phyloP scores from a whole-genome alignment of 495 filamentous ascomycete genomes.

The Cryomyces antarcticus region DNA sequence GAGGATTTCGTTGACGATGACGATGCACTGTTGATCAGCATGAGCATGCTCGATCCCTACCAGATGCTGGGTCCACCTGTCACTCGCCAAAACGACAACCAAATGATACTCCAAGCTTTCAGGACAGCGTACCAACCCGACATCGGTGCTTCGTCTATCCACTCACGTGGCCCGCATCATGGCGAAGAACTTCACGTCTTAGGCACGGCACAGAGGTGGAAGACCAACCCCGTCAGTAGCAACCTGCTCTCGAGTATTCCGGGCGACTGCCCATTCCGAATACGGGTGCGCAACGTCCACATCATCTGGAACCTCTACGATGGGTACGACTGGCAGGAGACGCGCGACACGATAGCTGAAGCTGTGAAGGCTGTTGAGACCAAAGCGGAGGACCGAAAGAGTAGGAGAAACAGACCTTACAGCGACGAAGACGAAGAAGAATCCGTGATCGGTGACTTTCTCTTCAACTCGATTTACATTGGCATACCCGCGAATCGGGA shows the following conservation, averaged over 20 bases:
- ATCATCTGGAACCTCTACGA: constrained; percentile 97
- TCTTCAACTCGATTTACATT: constrained; percentile 98
- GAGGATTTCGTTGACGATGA: neutral
- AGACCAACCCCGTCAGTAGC: constrained; percentile 15
- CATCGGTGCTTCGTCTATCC: neutral
- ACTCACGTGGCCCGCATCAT: neutral
- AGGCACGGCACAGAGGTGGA: constrained; percentile 38
- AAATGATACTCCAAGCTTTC: neutral
- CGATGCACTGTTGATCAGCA: neutral
- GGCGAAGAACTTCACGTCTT: constrained; percentile 10
- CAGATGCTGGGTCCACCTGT: neutral
- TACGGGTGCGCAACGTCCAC: constrained; percentile 69
- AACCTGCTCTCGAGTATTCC: too few species aligned
- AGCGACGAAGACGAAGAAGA: constrained; percentile 53
- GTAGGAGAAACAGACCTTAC: constrained; percentile 27
- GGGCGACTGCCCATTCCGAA: constrained; percentile 46
- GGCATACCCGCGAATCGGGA: constrained; percentile 75
- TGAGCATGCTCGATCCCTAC: neutral
- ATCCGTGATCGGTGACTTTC: constrained; percentile 75
- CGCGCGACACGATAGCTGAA: constrained; percentile 63
- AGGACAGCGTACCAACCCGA: neutral
- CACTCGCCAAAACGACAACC: neutral
- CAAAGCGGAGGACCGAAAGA: constrained; percentile 52
- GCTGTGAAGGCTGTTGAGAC: constrained; percentile 72
- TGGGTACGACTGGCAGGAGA: constrained; percentile 81